A percentile compares a stretch with the other conserved stretches of the same genome.
Evolutionary conservation across 345 rosid species (phyloP).

Genomic region (Murraya paniculata): DNA sequence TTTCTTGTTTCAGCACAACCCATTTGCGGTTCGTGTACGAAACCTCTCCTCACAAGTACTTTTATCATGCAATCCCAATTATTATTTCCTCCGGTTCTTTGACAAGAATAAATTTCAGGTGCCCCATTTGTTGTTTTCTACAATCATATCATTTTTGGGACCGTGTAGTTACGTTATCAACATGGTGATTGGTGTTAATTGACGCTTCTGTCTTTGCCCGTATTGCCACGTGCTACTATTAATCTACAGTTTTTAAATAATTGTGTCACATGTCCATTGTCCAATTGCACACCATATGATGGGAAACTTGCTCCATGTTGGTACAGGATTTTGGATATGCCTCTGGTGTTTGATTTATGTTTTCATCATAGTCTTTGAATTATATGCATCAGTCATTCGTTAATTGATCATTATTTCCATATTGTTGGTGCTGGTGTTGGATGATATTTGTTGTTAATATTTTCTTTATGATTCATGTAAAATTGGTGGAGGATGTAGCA

Average conservation of each 20-base stretch:
- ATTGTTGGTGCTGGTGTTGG: background rate
- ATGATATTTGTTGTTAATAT: background rate
- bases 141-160: background rate
- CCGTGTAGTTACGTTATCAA: no score
- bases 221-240: no score
- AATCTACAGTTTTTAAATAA: no score
- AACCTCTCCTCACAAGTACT: background rate
- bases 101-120: background rate
- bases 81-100: background rate
- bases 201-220: background rate
- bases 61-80: background rate
- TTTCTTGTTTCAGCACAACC: conserved; percentile 11
- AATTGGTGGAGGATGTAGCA: background rate
- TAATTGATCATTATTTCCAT: background rate
- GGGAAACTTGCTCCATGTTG: background rate
- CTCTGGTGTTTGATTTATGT: background rate
- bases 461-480: background rate
- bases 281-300: background rate
- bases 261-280: no score
- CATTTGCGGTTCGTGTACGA: conserved; percentile 6
- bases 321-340: background rate
- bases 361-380: background rate
- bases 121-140: background rate
- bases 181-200: background rate
- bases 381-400: background rate